Base-by-base conservation (phyloP, 306 rosid genomes). In the Cotoneaster glaucophyllus region DNA sequence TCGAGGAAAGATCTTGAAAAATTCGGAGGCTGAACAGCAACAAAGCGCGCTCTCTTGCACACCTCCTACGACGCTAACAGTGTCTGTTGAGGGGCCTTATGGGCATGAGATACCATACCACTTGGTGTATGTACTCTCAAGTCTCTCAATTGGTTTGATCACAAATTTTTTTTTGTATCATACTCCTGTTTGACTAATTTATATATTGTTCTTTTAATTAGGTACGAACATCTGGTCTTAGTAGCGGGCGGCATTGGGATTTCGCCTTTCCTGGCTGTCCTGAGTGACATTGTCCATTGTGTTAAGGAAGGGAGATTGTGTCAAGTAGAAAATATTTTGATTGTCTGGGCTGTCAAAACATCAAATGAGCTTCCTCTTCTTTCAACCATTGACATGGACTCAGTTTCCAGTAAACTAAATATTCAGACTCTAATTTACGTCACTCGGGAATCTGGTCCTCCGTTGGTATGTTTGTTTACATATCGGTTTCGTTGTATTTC, bases 241-340 rank as follows among this genome's bases (percentile, higher is more conserved):
- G 97, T 94, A 79, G 98, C 98, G 12, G 98, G 98, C 41, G 98
- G 98, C 57, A 92, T 94, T 71, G 98, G 98, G 80, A 87, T 94
- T 78, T 87, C 98, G 22, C 98, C 98, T 69, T 93, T 91, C 83
- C 85, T 93, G 43, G 98, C 98, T 5, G 84, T 94, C 85, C 82
- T 94, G 88, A 92, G 92, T 26, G 98, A 94, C 69, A 75, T 90
- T 84, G 90, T 94, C 77, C 96, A 90, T 83, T 90, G 95, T 32
- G 82, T 80, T 61, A 82, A 74, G 82, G 95, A 92, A 4, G 90
- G 95, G 57, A 94, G 86, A 79, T 85, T 90, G 8, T 94, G 96
- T 79, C 79, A 74, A 29, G 90, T 96, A 5, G 87, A 79, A 79
- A 88, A 87, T 45, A 69, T 94, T 39, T 74, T 86, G 53, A 79